Conservation (phyloP, 2,329 filamentous ascomycete species). For the Ophioceras dolichostomum region DNA sequence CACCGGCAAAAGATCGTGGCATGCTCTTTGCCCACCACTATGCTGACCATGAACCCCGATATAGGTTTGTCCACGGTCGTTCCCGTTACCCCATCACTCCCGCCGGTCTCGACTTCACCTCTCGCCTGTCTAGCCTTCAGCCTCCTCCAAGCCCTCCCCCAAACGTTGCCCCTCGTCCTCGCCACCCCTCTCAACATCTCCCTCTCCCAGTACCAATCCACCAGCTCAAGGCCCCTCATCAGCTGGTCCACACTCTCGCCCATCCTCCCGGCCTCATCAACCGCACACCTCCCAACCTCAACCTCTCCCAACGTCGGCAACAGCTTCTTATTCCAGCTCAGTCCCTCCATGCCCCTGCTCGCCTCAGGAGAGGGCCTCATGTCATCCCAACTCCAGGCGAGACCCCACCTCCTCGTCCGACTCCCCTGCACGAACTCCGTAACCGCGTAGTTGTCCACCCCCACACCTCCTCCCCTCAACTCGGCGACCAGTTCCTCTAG, state of each 20-base stretch:
- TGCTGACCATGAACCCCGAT: slow-evolving; percentile 47
- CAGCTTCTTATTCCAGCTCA: slow-evolving; percentile 25
- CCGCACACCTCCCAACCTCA: slow-evolving; percentile 32
- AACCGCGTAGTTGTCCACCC: slow-evolving; percentile 68
- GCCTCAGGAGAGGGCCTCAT: slow-evolving; percentile 45
- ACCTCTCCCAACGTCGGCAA: slow-evolving; percentile 29
- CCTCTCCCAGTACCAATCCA: slow-evolving; percentile 51
- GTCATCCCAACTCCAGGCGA: slow-evolving; percentile 74
- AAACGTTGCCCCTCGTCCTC: slow-evolving; percentile 59
- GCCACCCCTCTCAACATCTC: slow-evolving; percentile 44
- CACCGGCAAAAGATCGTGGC: slow-evolving; percentile 49
- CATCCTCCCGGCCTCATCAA: slow-evolving; percentile 24
- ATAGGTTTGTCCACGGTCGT: slow-evolving; percentile 20
- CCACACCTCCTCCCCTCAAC: no score
- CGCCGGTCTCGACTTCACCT: slow-evolving; percentile 4
- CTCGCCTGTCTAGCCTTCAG: slow-evolving; percentile 27
- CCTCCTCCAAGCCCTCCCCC: slow-evolving; percentile 62
- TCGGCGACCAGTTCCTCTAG: slow-evolving; percentile 47
- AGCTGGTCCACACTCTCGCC: slow-evolving; percentile 26
- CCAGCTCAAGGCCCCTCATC: slow-evolving; percentile 43
- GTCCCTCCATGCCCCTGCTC: slow-evolving; percentile 29
- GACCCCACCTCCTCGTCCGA: slow-evolving; percentile 72
- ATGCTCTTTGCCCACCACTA: slow-evolving; percentile 25
- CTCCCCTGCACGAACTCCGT: slow-evolving; percentile 66
- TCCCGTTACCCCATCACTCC: slow-evolving; percentile 2